Evolutionary conservation across 129 eudicot species (phyloP).

Genomic region (Tagetes erecta): DNA sequence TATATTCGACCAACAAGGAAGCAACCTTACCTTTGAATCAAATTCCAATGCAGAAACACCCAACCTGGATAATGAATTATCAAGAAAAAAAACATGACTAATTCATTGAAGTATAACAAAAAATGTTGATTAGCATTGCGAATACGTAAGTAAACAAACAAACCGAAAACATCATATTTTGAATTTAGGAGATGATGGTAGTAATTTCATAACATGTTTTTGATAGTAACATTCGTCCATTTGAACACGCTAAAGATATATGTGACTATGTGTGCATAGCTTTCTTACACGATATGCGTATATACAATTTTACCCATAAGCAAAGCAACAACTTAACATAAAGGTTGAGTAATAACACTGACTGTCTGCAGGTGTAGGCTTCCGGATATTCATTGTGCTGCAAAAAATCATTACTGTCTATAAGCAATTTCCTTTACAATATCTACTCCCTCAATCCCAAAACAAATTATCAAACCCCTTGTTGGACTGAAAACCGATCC

Average conservation of each 20-base stretch:
- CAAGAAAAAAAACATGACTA: neutral
- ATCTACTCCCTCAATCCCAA: neutral
- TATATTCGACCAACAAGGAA: neutral
- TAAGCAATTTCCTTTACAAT: neutral
- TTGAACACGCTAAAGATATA: neutral
- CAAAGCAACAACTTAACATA: constrained; percentile 4
- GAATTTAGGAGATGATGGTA: neutral
- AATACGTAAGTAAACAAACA: neutral
- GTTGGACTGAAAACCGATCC: no score
- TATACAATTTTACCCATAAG: neutral
- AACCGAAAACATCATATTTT: neutral
- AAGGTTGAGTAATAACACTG: constrained; percentile 19
- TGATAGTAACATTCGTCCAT: neutral
- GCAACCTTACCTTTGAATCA: constrained; percentile 61
- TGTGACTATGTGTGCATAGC: no score
- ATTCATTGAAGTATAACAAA: neutral
- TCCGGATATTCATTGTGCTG: constrained; percentile 13
- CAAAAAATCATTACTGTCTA: neutral
- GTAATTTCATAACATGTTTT: neutral
- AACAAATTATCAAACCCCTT: neutral
- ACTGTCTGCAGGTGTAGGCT: neutral
- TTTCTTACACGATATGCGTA: neutral
- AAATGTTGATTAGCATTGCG: neutral
- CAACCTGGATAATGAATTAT: constrained; percentile 39
- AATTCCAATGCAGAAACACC: constrained; percentile 79